These are phyloP conservation scores for Verticillium albo-atrum DNA, from an alignment of 2,329 filamentous ascomycete species.

Conservation along the genomic window DNA sequence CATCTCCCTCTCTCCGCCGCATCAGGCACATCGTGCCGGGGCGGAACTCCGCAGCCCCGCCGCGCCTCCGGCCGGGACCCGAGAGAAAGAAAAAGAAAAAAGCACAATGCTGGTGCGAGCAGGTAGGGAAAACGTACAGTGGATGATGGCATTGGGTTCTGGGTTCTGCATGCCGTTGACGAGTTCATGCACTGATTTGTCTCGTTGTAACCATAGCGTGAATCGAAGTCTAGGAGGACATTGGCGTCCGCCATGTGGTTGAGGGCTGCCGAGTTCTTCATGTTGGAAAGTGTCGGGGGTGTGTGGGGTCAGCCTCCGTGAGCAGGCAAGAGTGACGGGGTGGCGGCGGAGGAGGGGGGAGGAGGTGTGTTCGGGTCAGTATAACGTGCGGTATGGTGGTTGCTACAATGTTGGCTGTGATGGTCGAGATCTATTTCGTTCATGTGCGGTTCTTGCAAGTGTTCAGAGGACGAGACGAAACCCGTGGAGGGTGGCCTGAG, in stretches of 20 bases:
- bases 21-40: not conserved
- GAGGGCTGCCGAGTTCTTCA: not conserved
- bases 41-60: not conserved
- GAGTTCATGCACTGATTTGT: conserved; percentile 5
- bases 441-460: not conserved
- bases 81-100: not conserved
- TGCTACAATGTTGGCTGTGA: not conserved
- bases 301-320: not conserved
- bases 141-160: conserved; percentile 14
- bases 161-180: not conserved
- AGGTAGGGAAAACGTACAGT: conserved; percentile 4
- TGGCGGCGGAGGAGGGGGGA: not conserved
- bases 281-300: not conserved
- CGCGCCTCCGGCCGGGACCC: not conserved
- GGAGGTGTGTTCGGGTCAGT: not conserved
- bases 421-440: not conserved
- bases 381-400: not conserved
- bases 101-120: not conserved
- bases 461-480: not conserved
- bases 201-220: conserved; percentile 13
- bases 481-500: not conserved
- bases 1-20: not conserved
- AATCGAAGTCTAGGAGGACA: conserved; percentile 12
- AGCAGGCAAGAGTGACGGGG: not conserved
- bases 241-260: conserved; percentile 14